Percentiles rank a stretch among this genome's conserved stretches.
Evolutionary conservation across 345 rosid species (phyloP).

Genomic region (Viola odorata): DNA sequence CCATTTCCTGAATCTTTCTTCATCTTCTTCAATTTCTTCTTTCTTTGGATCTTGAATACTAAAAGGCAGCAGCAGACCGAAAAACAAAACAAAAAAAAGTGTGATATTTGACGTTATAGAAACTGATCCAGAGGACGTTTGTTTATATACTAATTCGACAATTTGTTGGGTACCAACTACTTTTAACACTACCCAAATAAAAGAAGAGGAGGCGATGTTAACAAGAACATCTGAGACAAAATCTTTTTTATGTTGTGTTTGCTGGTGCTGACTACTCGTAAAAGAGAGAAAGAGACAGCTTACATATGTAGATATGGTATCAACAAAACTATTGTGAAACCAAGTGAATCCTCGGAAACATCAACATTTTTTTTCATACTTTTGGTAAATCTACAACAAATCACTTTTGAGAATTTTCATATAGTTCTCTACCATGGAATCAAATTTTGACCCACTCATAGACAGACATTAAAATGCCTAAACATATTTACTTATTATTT

Average conservation of each 20-base stretch:
- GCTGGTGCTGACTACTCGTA: neutral
- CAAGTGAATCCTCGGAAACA: no score
- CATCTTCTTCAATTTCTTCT: neutral
- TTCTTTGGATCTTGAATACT: neutral
- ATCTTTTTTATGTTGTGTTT: neutral
- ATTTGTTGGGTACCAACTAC: neutral
- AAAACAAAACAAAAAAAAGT: neutral
- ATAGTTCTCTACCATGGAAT: no score
- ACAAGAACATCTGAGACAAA: slow-evolving; percentile 20
- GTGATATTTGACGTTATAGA: neutral
- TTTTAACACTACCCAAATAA: no score
- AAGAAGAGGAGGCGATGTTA: slow-evolving; percentile 3
- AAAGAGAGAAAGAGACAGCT: no score
- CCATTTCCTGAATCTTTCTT: slow-evolving; percentile 14
- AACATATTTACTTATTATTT: no score
- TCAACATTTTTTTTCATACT: no score
- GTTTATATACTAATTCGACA: neutral
- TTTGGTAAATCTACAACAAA: no score
- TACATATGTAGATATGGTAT: neutral
- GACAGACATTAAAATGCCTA: no score
- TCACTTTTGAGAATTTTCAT: no score
- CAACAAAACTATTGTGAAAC: neutral
- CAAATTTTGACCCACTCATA: no score
- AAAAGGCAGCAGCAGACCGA: neutral
- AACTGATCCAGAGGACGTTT: neutral